phyloP scores from a whole-genome alignment of 1,139 yeast genomes.

The Kurtzmaniella quercitrusa region DNA sequence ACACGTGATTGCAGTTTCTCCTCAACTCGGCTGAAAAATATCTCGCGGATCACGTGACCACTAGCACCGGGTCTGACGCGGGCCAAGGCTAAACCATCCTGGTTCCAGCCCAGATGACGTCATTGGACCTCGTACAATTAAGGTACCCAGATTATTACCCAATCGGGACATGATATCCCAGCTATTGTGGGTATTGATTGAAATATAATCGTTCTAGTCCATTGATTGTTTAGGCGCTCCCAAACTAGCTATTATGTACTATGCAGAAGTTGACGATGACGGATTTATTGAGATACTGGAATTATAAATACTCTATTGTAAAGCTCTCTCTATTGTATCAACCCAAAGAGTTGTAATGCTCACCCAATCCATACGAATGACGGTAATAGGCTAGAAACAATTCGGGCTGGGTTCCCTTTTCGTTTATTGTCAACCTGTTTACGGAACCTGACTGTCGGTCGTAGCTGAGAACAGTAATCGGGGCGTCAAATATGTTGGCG shows the following conservation, averaged over 20 bases:
- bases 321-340: not conserved
- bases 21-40: too few species aligned
- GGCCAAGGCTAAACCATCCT: not conserved
- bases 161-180: not conserved
- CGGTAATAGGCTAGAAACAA: slow-evolving; percentile 76
- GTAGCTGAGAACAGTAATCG: slow-evolving; percentile 71
- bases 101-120: not conserved
- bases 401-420: slow-evolving; percentile 46
- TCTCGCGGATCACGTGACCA: not conserved
- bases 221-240: too few species aligned
- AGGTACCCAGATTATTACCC: not conserved
- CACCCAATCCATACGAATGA: slow-evolving; percentile 86
- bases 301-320: not conserved
- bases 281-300: not conserved
- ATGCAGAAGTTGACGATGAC: too few species aligned
- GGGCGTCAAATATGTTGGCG: slow-evolving; percentile 61
- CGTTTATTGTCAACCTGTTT: slow-evolving; percentile 28
- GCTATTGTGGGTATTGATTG: too few species aligned
- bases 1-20: too few species aligned
- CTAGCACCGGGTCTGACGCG: not conserved
- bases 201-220: too few species aligned
- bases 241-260: too few species aligned
- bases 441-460: slow-evolving; percentile 62
- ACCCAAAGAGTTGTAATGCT: slow-evolving; percentile 85
- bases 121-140: not conserved